Base-by-base conservation (phyloP, 345 rosid genomes). In the Populus nigra region DNA sequence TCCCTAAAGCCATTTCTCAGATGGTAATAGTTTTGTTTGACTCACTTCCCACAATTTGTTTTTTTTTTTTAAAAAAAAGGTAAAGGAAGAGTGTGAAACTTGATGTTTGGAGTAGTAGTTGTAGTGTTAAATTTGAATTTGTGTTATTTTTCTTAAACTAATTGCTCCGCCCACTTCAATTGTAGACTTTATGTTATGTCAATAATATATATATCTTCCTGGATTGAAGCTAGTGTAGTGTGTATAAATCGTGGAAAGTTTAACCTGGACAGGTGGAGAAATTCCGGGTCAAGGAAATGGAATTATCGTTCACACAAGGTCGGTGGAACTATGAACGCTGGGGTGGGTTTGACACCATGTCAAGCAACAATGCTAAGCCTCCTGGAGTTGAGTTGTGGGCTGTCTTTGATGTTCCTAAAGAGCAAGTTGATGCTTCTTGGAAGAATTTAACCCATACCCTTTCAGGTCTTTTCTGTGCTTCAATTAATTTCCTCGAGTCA, bases 341-440 rank as follows among this genome's bases (percentile, higher is more conserved):
- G 98, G 99, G 99, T 72, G 98, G 97, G 68, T 96, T 78, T 87
- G 98, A 93, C 38, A 89, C 97, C 65, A 75, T 92, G 43, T 83
- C 99, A 45, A 93, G 92, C 81, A 92, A 83, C 87, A 93, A 90
- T 78, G 98, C 99, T 2, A 96, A 96, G 83, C 98, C 98, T 68
- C 92, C 97, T 73, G 98, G 98, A 38, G 97, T 96, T 6, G 99
- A 96, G 88, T 82, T 96, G 47, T 96, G 97, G 99, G 98, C 98
- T 75, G 90, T 90, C 65, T 96, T 96, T 86, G 94, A 92, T 88
- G 97, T 87, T 84, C 93, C 94, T 57, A 81, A 65, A 38, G 82
- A 91, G 72, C 82, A 89, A 74, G 90, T 93, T 78, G 98, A 93
- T 88, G 85, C 89, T 78, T 88, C 87, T 25, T 93, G 98, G 98